Evolutionary conservation across 495 filamentous ascomycete genomes (phyloP), one percentile per base, ranked within the genome.

Genomic region (Podospora anserina): DNA sequence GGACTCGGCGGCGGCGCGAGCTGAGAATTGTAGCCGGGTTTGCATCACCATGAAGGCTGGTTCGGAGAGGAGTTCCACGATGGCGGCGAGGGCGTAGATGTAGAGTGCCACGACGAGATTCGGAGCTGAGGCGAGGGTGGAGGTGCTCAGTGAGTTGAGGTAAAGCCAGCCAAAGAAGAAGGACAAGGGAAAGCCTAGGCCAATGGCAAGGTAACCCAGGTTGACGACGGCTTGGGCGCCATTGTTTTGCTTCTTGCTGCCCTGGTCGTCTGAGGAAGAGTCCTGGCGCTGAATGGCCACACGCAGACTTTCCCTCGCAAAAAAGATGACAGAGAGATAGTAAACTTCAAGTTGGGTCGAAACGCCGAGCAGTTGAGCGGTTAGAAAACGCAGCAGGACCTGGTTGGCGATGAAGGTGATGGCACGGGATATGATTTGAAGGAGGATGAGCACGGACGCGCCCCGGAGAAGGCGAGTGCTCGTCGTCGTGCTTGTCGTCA

Each of bases 341-440:
- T 91, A 97, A 2, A 98, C 86, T 69, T 99, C 95, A 4, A 98
- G 85, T 76, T 97, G 96, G 3, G 92, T 87, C 1, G 93, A 91
- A 30, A 95, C 83, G 4, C 93, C 95, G 1, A 98, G 84, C 0
- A 93, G 82, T 56, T 90, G 85, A 0, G 95, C 94, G 0, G 93
- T 94, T 23, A 98, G 81, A 73, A 88, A 92, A 53, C 93, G 92
- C 4, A 99, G 82, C 13, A 97, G 87, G 61, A 95, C 64, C 77
- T 98, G 93, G 82, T 98, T 98, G 66, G 94, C 88, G 58, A 87
- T 77, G 78, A 99, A 99, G 28, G 95, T 97, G 68, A 97, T 81
- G 56, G 90, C 86, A 61, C 94, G 90, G 16, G 93, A 97, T 49
- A 81, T 80, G 71, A 98, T 81, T 77, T 97, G 94, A 20, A 97